A percentile compares a stretch with the other conserved stretches of the same genome.
phyloP scores from a whole-genome alignment of 1,284 basidiomycete species.

The Apiotrichum laibachii region DNA sequence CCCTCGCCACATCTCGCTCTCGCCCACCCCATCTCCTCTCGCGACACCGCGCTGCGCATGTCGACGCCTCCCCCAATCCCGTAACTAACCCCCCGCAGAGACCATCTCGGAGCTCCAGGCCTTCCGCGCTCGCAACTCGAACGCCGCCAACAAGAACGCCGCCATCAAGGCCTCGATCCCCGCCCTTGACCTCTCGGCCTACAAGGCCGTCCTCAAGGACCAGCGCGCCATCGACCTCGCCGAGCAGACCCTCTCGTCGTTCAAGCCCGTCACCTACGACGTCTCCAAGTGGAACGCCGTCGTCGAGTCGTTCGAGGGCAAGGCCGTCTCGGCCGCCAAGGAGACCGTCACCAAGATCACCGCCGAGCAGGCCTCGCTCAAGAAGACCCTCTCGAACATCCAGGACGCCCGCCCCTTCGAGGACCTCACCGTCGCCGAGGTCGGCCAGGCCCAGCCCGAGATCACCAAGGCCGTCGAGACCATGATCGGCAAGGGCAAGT shows the following conservation, averaged over 20 bases:
- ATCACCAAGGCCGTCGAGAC: slow-evolving; percentile 85
- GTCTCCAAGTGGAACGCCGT: slow-evolving; percentile 87
- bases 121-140: slow-evolving; percentile 92
- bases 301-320: slow-evolving; percentile 94
- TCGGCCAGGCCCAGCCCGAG: slow-evolving; percentile 88
- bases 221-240: slow-evolving; percentile 86
- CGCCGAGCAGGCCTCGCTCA: slow-evolving; percentile 85
- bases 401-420: slow-evolving; percentile 97
- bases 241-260: slow-evolving; percentile 82
- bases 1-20: not conserved
- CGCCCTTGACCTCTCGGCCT: slow-evolving; percentile 76
- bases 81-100: slow-evolving; percentile 57
- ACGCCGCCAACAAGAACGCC: slow-evolving; percentile 74
- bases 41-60: too few species aligned
- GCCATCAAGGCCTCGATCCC: slow-evolving; percentile 67
- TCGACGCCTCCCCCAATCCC: not conserved
- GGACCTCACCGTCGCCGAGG: slow-evolving; percentile 90
- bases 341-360: slow-evolving; percentile 90
- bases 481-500: slow-evolving; percentile 99
- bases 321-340: slow-evolving; percentile 90
- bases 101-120: slow-evolving; percentile 84
- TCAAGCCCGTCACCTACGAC: slow-evolving; percentile 98
- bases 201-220: slow-evolving; percentile 90
- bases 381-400: slow-evolving; percentile 93
- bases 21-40: too few species aligned